These are phyloP conservation scores for Penicillium corylophilum DNA, from an alignment of 2,329 filamentous ascomycete species.

Conservation along the genomic window DNA sequence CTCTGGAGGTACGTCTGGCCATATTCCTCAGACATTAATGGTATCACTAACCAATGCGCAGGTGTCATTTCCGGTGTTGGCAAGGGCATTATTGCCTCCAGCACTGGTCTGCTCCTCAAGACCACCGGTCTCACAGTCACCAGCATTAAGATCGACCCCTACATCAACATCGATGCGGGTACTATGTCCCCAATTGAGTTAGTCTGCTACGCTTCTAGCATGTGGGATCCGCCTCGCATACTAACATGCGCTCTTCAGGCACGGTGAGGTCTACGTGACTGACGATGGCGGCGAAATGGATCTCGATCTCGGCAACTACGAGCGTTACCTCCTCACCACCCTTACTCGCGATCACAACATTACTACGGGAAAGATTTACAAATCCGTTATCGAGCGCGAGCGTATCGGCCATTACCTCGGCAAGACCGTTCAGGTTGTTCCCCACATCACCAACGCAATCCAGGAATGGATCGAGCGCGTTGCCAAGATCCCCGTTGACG, in stretches of 20 bases:
- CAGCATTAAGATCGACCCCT: constrained; percentile 56
- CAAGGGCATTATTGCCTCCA: constrained; percentile 66
- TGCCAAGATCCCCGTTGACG: constrained; percentile 80
- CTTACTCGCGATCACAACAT: constrained; percentile 90
- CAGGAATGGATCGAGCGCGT: constrained; percentile 91
- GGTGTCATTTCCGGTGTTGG: constrained; percentile 53
- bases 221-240: neutral
- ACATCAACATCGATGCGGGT: constrained; percentile 75
- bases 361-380: constrained; percentile 95
- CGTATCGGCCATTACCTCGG: constrained; percentile 77
- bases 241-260: constrained; percentile 48
- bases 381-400: constrained; percentile 77
- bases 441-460: constrained; percentile 87
- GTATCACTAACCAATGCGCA: constrained; percentile 18
- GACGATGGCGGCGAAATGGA: constrained; percentile 78
- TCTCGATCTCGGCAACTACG: constrained; percentile 74
- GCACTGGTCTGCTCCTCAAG: constrained; percentile 32
- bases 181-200: constrained; percentile 52
- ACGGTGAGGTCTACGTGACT: constrained; percentile 87
- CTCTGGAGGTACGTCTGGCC: constrained; percentile 63
- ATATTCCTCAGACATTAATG: neutral
- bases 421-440: constrained; percentile 85
- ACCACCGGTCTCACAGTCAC: constrained; percentile 29
- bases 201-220: constrained; percentile 9
- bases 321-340: constrained; percentile 77